Evolutionary conservation across 1,284 basidiomycete genomes (phyloP), one percentile per base, ranked within the genome.

Genomic region (Papiliotrema fonsecae): DNA sequence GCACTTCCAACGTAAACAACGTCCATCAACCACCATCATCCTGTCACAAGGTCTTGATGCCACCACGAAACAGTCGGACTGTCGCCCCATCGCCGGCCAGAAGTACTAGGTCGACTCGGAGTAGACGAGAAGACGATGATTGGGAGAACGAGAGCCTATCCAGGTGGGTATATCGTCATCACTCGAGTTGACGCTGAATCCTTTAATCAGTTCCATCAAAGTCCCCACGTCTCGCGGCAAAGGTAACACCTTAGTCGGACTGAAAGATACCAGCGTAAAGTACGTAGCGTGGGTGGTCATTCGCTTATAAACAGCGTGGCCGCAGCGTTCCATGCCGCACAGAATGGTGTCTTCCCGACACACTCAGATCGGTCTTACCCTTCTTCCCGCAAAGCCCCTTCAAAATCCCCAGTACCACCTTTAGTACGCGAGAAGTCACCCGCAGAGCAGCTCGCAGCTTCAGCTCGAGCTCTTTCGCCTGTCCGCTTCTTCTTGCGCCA

Each of bases 201-300:
- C n/a, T n/a, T 25, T 39, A n/a, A 39, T 6, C 37, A 7, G 18
- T 22, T 39, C 37, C 22, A 58, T 60, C 51, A 58, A 60, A 45
- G 54, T 56, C 5, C 61, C 61, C 24, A 51, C 25, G 38, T 42
- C 51, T n/a, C 35, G 49, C 42, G 26, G n/a, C 5, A 58, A 52
- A 35, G 39, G 21, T 32, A 48, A 44, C n/a, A 53, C 27, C 19
- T 40, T 54, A 13, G 27, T 59, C 25, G 55, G 57, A 3, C 32
- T 58, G n/a, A 56, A 57, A 18, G 65, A 65, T 51, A 70, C 67
- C 9, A 60, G 55, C 19, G 66, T 70, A 24, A 68, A 70, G 67
- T 70, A 42, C 51, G 67, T 52, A 11, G 6, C 3, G 10, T 21
- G 5, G 5, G 16, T 16, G 34, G 16, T 19, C n/a, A n/a, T n/a